These are phyloP conservation scores for Sclerotiophoma versabilis DNA, from an alignment of 2,329 filamentous ascomycete species.

Conservation along the genomic window DNA sequence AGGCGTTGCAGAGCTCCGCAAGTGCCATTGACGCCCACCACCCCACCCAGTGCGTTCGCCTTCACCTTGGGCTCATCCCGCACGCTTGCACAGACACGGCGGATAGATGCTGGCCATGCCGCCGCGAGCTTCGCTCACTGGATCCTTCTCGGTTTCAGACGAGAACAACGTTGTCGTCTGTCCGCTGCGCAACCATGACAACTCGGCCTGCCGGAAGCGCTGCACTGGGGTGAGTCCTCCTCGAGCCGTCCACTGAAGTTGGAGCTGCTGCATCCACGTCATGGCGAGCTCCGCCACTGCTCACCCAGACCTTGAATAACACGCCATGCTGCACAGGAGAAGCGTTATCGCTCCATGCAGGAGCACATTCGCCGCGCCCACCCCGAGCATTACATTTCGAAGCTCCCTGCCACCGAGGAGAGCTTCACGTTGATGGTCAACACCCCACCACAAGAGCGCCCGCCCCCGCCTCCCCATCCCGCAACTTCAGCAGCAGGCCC, in stretches of 20 bases:
- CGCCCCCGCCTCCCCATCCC: constrained; percentile 59
- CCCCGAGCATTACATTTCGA: constrained; percentile 95
- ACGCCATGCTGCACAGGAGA: constrained; percentile 69
- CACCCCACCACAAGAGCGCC: constrained; percentile 78
- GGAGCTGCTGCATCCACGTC: constrained; percentile 25
- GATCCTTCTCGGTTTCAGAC: constrained; percentile 91
- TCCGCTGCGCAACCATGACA: constrained; percentile 93
- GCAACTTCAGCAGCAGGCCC: constrained; percentile 47
- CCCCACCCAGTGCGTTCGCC: constrained; percentile 1
- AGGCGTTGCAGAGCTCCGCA: constrained; percentile 13
- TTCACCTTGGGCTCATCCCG: constrained; percentile 6
- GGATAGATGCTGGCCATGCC: constrained; percentile 73
- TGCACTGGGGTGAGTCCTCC: constrained; percentile 88
- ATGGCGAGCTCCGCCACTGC: constrained; percentile 22
- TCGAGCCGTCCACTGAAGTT: constrained; percentile 16
- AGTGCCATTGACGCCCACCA: constrained; percentile 20
- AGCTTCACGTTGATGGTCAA: constrained; percentile 97
- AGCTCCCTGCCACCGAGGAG: constrained; percentile 94
- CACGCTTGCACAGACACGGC: constrained; percentile 12
- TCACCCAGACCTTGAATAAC: constrained; percentile 35
- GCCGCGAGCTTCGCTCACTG: constrained; percentile 83
- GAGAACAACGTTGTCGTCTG: constrained; percentile 96
- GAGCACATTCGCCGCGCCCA: constrained; percentile 98
- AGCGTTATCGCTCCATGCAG: constrained; percentile 97
- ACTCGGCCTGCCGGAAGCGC: constrained; percentile 94